Base-by-base conservation (phyloP, 192 early-diverging fungal genomes). In the Podila horticola region DNA sequence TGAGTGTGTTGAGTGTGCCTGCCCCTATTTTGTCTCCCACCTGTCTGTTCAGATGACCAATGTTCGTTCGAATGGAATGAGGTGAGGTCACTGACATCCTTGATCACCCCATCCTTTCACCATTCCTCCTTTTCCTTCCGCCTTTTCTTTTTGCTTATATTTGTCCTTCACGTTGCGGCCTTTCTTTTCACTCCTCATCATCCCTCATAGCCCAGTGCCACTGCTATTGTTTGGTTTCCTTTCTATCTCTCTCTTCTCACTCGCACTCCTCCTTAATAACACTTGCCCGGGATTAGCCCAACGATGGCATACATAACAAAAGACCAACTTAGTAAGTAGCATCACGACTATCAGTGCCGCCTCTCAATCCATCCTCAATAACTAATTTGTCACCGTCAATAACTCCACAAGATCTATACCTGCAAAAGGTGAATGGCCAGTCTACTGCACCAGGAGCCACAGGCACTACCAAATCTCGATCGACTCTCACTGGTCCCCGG, bases 341-440 rank as follows among this genome's bases (percentile, higher is more conserved):
- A 55, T 11, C 52, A 9, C 4, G 9, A 55, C 8, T 22, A n/a
- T 55, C 20, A 8, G 2, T 6, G 12, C 52, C 52, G 24, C 24
- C n/a, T 22, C 52, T 55, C n/a, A 55, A 20, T 33, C 13, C 9
- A 20, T 48, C 67, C 10, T 10, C 10, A 48, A 15, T 30, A 34
- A 58, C n/a, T 48, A 26, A 48, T 33, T 36, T 26, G 24, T 22
- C 28, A 36, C 3, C n/a, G 10, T 26, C 17, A 30, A 57, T 4
- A 33, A 41, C 50, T 28, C 22, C 8, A 6, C 36, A 36, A 81
- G 77, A 69, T 61, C 33, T 81, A 7, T 81, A 81, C 17, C 77
- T 81, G 19, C 77, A 81, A 73, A 67, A 72, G 48, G 71, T 81
- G 41, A 58, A 48, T 30, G 61, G 57, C 10, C 69, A 79, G 60